phyloP scores from a whole-genome alignment of 2,329 filamentous ascomycete species.

The Trichothecium roseum region DNA sequence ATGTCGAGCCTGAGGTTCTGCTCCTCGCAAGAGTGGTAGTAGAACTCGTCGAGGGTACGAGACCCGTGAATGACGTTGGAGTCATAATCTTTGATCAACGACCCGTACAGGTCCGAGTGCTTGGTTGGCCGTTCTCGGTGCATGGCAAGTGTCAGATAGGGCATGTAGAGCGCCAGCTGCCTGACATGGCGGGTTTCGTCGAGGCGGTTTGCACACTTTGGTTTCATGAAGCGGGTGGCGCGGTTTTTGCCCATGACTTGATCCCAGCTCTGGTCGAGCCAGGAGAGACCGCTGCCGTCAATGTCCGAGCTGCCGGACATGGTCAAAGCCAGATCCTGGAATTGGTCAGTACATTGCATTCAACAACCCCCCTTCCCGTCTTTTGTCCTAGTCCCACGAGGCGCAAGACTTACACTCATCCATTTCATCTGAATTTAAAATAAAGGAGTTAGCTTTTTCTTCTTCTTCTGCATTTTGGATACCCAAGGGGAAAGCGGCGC shows the following conservation, averaged over 20 bases:
- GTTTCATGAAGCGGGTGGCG: not conserved
- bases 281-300: too few species aligned
- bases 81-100: conserved; percentile 2
- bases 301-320: not conserved
- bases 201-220: not conserved
- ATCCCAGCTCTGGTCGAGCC: too few species aligned
- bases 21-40: conserved; percentile 8
- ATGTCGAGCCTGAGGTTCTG: not conserved
- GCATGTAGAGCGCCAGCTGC: not conserved
- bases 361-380: not conserved
- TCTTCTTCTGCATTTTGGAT: too few species aligned
- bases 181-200: not conserved
- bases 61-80: conserved; percentile 6
- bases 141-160: not conserved
- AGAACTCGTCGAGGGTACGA: conserved; percentile 9
- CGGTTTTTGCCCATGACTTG: too few species aligned
- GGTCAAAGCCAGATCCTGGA: not conserved
- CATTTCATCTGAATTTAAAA: not conserved
- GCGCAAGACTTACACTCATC: not conserved
- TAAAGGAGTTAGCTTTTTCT: too few species aligned
- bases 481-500: too few species aligned
- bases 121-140: not conserved
- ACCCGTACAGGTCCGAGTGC: not conserved
- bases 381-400: too few species aligned
- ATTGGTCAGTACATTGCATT: not conserved